Percentiles rank a stretch among this genome's conserved stretches.
phyloP scores from a whole-genome alignment of 805 yeast species.

The Suhomyces vadensis region DNA sequence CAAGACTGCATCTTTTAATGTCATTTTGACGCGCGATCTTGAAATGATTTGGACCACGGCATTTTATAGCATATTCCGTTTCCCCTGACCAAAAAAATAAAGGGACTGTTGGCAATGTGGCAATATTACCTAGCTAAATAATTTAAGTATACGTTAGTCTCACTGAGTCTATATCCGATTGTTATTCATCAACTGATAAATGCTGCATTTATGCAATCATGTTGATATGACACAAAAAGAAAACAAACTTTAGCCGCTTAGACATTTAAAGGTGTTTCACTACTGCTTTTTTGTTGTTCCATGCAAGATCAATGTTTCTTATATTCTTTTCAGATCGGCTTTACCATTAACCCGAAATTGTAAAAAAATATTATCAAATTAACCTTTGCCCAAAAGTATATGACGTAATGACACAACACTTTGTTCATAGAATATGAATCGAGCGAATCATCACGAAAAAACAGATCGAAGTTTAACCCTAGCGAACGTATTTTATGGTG shows the following conservation, averaged over 20 bases:
- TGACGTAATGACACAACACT: not conserved
- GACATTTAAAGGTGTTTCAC: not conserved
- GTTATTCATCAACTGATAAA: too few species aligned
- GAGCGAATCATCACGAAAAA: too few species aligned
- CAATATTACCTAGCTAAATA: too few species aligned
- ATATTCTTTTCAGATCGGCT: not conserved
- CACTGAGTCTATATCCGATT: not conserved
- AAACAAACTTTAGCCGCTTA: not conserved
- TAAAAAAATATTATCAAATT: not conserved
- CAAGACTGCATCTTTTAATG: not conserved
- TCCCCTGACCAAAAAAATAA: constrained; percentile 4
- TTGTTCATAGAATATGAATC: too few species aligned
- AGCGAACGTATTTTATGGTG: not conserved
- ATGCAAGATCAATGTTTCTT: not conserved
- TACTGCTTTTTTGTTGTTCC: not conserved
- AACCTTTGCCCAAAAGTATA: not conserved
- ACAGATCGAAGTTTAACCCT: too few species aligned
- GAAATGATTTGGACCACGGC: not conserved
- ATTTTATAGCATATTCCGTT: not conserved
- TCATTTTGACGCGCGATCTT: not conserved
- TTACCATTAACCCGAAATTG: not conserved
- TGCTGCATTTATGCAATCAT: not conserved
- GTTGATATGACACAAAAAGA: not conserved
- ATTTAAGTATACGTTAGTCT: constrained; percentile 1
- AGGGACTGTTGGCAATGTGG: not conserved